A percentile compares a stretch with the other conserved stretches of the same genome.
phyloP scores from a whole-genome alignment of 306 rosid genomes.

The Quillaja saponaria region DNA sequence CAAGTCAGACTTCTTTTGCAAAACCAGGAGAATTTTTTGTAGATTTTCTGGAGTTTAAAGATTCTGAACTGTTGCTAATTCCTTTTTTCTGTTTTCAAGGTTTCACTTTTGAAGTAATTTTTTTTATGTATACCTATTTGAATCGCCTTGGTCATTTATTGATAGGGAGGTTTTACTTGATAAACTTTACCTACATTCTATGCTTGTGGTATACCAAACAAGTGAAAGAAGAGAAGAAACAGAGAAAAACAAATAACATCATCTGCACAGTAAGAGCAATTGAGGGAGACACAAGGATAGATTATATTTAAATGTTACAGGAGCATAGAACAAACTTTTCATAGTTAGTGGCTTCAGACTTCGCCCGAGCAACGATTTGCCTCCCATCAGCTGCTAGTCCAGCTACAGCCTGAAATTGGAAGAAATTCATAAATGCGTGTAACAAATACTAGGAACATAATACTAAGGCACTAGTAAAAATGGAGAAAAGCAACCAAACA shows the following conservation, averaged over 20 bases:
- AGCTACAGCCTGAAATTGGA: conserved; percentile 71
- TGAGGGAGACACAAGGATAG: neutral
- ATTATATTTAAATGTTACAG: conserved; percentile 21
- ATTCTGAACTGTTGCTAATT: no score
- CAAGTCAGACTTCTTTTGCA: no score
- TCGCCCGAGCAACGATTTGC: conserved; percentile 63
- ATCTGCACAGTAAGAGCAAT: neutral
- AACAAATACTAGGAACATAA: neutral
- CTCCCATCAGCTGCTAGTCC: conserved; percentile 69
- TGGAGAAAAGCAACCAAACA: neutral
- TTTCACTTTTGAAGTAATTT: no score
- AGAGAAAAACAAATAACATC: neutral
- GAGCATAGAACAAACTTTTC: conserved; percentile 60
- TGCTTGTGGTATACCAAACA: no score
- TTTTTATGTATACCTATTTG: no score
- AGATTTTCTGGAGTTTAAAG: no score
- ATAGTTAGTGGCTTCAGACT: conserved; percentile 86
- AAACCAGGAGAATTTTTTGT: no score
- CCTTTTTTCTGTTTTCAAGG: no score
- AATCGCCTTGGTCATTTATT: no score
- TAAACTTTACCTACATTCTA: no score
- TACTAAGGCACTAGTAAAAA: neutral
- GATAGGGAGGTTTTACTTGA: no score
- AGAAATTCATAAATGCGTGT: conserved; percentile 18
- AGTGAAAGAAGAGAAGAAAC: no score